Evolutionary conservation across 352 stramenopile genomes (phyloP).

Genomic region (Phytopythium aichiense): DNA sequence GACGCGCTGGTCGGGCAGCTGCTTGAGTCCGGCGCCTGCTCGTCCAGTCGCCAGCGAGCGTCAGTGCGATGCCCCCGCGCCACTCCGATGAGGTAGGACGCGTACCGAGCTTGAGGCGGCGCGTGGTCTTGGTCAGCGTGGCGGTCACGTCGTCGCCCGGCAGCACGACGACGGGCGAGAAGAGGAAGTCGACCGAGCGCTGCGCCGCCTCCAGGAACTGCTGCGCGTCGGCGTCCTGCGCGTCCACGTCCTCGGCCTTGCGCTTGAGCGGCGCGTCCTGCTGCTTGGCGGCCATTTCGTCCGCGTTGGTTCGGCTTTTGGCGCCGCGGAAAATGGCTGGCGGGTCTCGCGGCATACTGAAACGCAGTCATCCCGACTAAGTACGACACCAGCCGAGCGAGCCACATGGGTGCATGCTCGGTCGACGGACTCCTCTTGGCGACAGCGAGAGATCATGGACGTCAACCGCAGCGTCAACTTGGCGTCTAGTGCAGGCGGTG

Average conservation of each 20-base stretch:
- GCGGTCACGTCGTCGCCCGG: conserved; percentile 77
- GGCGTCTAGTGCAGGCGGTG: not conserved
- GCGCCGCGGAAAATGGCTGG: conserved; percentile 3
- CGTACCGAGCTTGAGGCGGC: conserved; percentile 65
- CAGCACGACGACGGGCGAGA: conserved; percentile 62
- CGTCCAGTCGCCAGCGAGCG: not conserved
- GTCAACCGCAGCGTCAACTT: not conserved
- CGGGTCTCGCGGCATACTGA: conserved; percentile 6
- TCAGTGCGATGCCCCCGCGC: no score
- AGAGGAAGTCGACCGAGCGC: conserved; percentile 73
- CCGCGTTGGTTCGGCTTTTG: conserved; percentile 4
- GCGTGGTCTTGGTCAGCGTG: conserved; percentile 68
- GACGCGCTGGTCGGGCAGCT: conserved; percentile 52
- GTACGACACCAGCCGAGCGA: conserved; percentile 13
- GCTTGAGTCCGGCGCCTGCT: conserved; percentile 55
- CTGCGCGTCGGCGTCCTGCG: conserved; percentile 35
- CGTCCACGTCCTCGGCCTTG: conserved; percentile 25
- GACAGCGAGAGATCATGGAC: not conserved
- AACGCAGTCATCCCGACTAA: conserved; percentile 18
- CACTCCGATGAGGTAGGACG: not conserved
- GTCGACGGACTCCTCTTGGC: no score
- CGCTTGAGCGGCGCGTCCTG: conserved; percentile 36
- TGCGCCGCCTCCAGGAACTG: conserved; percentile 74
- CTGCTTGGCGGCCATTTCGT: conserved; percentile 20
- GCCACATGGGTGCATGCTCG: not conserved